These are phyloP conservation scores for Ustilago sp. DNA, from an alignment of 1,284 basidiomycete species.

Conservation along the genomic window DNA sequence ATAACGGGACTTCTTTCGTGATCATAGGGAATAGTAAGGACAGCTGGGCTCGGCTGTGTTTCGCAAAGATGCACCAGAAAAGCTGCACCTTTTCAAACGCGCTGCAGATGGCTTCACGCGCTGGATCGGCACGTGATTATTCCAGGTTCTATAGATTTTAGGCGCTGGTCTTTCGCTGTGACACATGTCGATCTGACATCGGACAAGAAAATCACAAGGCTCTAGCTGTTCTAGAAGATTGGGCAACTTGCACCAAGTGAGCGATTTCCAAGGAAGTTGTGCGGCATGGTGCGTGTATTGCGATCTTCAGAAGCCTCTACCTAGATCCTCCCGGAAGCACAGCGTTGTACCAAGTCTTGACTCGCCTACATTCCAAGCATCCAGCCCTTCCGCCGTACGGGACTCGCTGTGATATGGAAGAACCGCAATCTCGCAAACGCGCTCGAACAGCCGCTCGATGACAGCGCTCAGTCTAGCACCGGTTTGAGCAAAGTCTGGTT, in stretches of 20 bases:
- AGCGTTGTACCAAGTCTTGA: conserved; percentile 48
- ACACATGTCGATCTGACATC: conserved; percentile 3
- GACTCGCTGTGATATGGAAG: conserved; percentile 41
- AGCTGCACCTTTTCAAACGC: conserved; percentile 26
- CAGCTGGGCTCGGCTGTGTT: conserved; percentile 6
- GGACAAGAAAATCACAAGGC: not conserved
- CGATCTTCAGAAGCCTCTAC: conserved; percentile 34
- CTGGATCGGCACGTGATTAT: conserved; percentile 40
- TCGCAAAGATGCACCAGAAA: conserved; percentile 18
- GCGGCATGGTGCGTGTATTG: not conserved
- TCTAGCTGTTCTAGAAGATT: too few relatives aligned
- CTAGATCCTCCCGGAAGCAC: conserved; percentile 54
- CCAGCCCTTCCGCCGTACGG: not conserved
- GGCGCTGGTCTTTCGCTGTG: not conserved
- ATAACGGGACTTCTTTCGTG: not conserved
- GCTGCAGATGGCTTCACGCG: conserved; percentile 37
- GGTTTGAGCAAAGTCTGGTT: conserved; percentile 94
- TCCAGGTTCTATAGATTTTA: not conserved
- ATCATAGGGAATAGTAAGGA: not conserved
- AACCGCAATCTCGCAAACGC: conserved; percentile 58
- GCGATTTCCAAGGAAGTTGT: not conserved
- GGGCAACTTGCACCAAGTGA: too few relatives aligned
- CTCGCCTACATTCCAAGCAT: conserved; percentile 52
- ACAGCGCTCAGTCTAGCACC: conserved; percentile 85
- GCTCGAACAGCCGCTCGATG: conserved; percentile 80